These are phyloP conservation scores for Paecilomyces fulvus DNA, from an alignment of 2,329 filamentous ascomycete species.

Conservation along the genomic window DNA sequence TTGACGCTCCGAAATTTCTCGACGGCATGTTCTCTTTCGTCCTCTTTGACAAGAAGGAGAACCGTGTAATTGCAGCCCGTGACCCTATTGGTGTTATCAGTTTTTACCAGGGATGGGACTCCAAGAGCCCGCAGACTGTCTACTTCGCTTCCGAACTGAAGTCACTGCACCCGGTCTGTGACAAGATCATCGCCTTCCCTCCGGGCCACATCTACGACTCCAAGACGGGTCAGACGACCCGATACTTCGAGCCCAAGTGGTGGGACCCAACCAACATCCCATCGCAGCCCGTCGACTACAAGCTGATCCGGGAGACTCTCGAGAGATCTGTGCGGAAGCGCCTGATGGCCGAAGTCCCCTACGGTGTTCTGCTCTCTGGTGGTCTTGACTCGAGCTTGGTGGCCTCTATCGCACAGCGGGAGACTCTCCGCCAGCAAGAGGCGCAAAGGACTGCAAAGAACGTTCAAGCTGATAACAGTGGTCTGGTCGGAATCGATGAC, in stretches of 20 bases:
- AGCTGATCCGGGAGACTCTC: constrained; percentile 67
- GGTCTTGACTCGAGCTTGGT: constrained; percentile 94
- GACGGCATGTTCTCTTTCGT: constrained; percentile 99
- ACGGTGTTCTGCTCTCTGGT: constrained; percentile 89
- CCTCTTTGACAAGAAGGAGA: constrained; percentile 87
- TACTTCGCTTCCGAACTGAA: constrained; percentile 98
- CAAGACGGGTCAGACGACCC: constrained; percentile 70
- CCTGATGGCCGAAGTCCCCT: constrained; percentile 97
- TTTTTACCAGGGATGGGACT: constrained; percentile 91
- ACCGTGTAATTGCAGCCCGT: constrained; percentile 86
- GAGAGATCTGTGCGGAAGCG: constrained; percentile 92
- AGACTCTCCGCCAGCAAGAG: constrained; percentile 69
- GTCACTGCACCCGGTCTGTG: constrained; percentile 84
- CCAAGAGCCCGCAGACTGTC: constrained; percentile 69
- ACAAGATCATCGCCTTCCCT: constrained; percentile 89
- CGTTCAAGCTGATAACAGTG: constrained; percentile 37
- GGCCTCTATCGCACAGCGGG: constrained; percentile 88
- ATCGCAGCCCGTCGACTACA: constrained; percentile 72
- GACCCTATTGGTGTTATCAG: constrained; percentile 97
- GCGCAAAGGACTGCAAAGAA: constrained; percentile 43
- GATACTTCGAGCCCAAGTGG: constrained; percentile 91
- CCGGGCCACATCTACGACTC: constrained; percentile 96
- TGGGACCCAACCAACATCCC: constrained; percentile 77
- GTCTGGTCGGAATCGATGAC: constrained; percentile 90
- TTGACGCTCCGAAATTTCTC: constrained; percentile 85